Percentiles rank a stretch among this genome's conserved stretches.
These are phyloP conservation scores for Furcasterigmium sp. DNA, from an alignment of 2,329 filamentous ascomycete species.

Conservation along the genomic window DNA sequence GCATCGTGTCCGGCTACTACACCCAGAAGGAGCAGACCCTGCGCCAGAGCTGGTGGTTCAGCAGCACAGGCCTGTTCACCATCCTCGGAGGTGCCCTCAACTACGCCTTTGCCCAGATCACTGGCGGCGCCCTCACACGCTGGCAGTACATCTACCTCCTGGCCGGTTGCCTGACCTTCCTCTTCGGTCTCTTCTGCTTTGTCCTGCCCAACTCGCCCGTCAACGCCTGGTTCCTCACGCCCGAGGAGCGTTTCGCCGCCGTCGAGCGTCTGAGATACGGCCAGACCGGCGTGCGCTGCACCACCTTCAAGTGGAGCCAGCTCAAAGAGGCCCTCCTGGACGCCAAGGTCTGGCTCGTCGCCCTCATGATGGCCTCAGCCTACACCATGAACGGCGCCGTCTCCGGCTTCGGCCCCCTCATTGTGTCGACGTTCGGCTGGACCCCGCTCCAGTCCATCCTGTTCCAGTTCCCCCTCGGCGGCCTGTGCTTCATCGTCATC, in stretches of 20 bases:
- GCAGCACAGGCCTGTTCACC: slow-evolving; percentile 52
- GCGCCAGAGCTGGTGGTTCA: slow-evolving; percentile 65
- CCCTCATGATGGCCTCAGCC: slow-evolving; percentile 64
- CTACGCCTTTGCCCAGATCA: slow-evolving; percentile 63
- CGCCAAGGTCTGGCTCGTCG: slow-evolving; percentile 58
- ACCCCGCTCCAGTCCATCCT: slow-evolving; percentile 60
- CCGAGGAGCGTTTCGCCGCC: slow-evolving; percentile 57
- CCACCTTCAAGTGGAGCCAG: slow-evolving; percentile 54
- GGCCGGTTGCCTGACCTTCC: slow-evolving; percentile 56
- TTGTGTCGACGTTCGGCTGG: slow-evolving; percentile 67
- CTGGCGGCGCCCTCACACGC: slow-evolving; percentile 42
- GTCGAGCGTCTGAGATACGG: slow-evolving; percentile 58
- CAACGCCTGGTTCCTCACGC: slow-evolving; percentile 62
- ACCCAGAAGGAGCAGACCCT: slow-evolving; percentile 61
- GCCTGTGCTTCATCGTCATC: slow-evolving; percentile 61
- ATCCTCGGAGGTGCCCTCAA: slow-evolving; percentile 60
- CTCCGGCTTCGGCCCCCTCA: slow-evolving; percentile 64
- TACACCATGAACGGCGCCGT: slow-evolving; percentile 70
- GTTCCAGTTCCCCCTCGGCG: slow-evolving; percentile 70
- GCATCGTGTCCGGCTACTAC: slow-evolving; percentile 56
- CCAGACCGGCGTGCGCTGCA: slow-evolving; percentile 59
- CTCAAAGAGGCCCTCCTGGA: slow-evolving; percentile 54
- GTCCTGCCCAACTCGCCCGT: slow-evolving; percentile 60
- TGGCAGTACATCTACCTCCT: slow-evolving; percentile 72
- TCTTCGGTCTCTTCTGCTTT: slow-evolving; percentile 63